A percentile compares a stretch with the other conserved stretches of the same genome.
These are phyloP conservation scores for Cudoniella acicularis DNA, from an alignment of 495 filamentous ascomycete species.

Conservation along the genomic window DNA sequence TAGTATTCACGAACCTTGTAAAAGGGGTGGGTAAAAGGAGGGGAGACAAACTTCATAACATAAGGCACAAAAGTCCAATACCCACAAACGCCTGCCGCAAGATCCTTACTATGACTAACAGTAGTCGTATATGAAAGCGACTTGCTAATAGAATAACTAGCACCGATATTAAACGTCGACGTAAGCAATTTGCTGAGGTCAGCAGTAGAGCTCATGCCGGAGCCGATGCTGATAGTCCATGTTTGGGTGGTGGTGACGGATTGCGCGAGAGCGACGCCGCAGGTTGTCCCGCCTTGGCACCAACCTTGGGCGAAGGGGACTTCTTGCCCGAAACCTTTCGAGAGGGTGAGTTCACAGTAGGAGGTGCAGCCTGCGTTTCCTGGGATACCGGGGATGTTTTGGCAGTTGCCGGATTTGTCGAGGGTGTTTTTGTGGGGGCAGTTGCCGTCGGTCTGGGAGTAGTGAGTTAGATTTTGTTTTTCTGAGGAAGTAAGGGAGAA, in stretches of 20 bases:
- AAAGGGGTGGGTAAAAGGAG: not conserved
- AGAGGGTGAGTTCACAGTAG: conserved; percentile 1
- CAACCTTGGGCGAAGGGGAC: conserved; percentile 1
- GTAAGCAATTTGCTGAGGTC: not conserved
- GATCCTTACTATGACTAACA: not conserved
- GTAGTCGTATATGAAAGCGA: not conserved
- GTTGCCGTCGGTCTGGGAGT: too few relatives aligned
- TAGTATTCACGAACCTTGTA: not conserved
- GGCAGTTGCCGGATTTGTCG: not conserved
- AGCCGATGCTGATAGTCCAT: not conserved
- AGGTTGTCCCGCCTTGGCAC: not conserved
- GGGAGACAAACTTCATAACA: conserved; percentile 1
- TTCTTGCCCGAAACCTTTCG: conserved; percentile 3
- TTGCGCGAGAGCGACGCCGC: not conserved
- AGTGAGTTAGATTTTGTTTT: too few relatives aligned
- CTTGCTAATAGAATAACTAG: not conserved
- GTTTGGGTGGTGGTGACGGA: not conserved
- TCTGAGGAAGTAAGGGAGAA: too few relatives aligned
- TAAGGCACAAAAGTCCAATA: conserved; percentile 3
- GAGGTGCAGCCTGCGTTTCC: not conserved
- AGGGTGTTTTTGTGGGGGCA: not conserved
- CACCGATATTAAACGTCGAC: not conserved
- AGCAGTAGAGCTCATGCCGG: not conserved
- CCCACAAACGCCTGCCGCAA: not conserved
- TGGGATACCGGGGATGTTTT: not conserved